These are phyloP conservation scores for Hyaloscypha bicolor DNA, from an alignment of 495 filamentous ascomycete genomes.

Conservation along the genomic window DNA sequence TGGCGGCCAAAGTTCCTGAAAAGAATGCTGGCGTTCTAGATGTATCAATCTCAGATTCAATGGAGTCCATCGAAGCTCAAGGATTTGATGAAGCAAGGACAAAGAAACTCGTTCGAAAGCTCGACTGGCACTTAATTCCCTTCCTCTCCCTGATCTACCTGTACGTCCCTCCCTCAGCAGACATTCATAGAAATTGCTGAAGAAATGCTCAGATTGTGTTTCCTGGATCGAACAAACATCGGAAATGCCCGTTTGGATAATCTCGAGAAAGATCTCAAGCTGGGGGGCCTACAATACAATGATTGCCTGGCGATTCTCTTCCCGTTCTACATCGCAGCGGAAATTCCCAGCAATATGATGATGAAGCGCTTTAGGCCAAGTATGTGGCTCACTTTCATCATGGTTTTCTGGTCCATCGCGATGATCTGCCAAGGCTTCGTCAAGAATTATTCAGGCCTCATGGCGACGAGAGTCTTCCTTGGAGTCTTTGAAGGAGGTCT, in stretches of 20 bases:
- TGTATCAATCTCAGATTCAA: too few species aligned
- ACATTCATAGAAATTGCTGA: too few species aligned
- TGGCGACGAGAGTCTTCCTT: conserved; percentile 60
- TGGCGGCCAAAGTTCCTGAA: too few species aligned
- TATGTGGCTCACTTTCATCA: conserved; percentile 40
- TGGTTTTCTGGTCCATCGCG: conserved; percentile 32
- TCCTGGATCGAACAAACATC: conserved; percentile 69
- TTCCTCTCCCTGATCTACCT: too few species aligned
- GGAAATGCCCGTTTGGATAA: conserved; percentile 84
- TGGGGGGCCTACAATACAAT: conserved; percentile 60
- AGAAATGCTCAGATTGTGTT: too few species aligned
- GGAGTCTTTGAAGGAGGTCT: conserved; percentile 66
- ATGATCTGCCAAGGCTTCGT: conserved; percentile 63
- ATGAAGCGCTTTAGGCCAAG: conserved; percentile 64
- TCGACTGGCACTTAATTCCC: too few species aligned
- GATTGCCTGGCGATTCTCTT: conserved; percentile 62
- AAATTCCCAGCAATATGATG: conserved; percentile 66
- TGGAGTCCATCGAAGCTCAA: too few species aligned
- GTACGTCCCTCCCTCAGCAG: too few species aligned
- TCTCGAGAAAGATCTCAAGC: conserved; percentile 39
- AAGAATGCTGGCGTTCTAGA: too few species aligned
- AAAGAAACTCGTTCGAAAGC: too few species aligned
- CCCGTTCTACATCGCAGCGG: conserved; percentile 61
- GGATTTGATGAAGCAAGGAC: too few species aligned
- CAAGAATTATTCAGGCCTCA: conserved; percentile 51